Base-by-base conservation (phyloP, 1,139 yeast genomes). In the Blastobotrys raffinosifermentans region DNA sequence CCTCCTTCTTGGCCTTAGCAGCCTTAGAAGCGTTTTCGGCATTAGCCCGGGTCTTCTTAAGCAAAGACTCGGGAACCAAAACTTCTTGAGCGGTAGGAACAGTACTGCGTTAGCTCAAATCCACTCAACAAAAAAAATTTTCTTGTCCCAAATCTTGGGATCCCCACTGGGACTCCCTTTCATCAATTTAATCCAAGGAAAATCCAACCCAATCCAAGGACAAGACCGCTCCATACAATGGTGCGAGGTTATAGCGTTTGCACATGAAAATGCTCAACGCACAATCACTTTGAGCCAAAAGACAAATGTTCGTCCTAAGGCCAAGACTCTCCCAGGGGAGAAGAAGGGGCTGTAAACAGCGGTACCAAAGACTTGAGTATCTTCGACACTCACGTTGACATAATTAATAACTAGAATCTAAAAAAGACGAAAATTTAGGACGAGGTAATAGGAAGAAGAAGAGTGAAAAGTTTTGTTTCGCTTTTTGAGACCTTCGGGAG, bases 41-140 rank as follows among this genome's bases (percentile, higher is more conserved):
- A 41, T 55, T 56, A 70, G 87, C 80, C 80, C 85, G 82, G 66
- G 85, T 74, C 82, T 87, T 85, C 84, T 91, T 91, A 72, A 85
- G 75, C 66, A 84, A 85, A 64, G 96, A 75, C 82, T 91, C 98
- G 73, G 98, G 98, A 70, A 63, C 60, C 44, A 64, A 57, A 35
- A 61, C 53, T 37, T 57, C 43, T 14, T 45, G 42, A 27, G 32
- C 38, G 23, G 43, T 31, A 35, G 55, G 55, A 25, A 46, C 50
- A 41, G 55, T 46, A 41, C 51, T 49, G 35, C 11, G 41, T 39
- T 29, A 35, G 35, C 21, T n/a, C 11, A 8, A 14, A 17, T 17
- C 6, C 10, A 5, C 29, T 23, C 29, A 19, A 31, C 10, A 26
- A 11, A 30, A 21, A 21, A 26, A 13, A 14, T 20, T 13, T 9